These are phyloP conservation scores for Coemansia sp. DNA, from an alignment of 192 early-diverging fungal genomes.

Conservation along the genomic window DNA sequence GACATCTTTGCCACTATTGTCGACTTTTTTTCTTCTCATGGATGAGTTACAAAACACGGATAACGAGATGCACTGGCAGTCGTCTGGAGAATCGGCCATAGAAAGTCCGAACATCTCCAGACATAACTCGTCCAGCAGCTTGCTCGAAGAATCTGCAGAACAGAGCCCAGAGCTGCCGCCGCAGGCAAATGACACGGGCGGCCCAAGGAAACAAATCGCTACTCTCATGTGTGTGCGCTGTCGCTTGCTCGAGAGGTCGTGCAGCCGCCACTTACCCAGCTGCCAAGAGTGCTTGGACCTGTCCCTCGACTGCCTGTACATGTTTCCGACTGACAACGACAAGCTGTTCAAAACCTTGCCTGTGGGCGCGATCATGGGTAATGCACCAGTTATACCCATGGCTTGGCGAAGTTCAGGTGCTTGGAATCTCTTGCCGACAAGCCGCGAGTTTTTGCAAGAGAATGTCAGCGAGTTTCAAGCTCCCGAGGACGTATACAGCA, in stretches of 20 bases:
- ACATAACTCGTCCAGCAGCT: neutral
- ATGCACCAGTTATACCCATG: neutral
- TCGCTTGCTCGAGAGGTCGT: constrained; percentile 20
- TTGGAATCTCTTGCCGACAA: constrained; percentile 18
- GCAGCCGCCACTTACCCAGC: constrained; percentile 3
- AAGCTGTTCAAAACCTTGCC: constrained; percentile 21
- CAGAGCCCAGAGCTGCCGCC: neutral
- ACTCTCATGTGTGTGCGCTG: constrained; percentile 33
- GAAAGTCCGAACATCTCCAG: neutral
- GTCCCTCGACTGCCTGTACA: constrained; percentile 20
- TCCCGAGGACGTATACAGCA: constrained; percentile 18
- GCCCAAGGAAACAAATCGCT: neutral
- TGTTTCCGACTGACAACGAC: constrained; percentile 17
- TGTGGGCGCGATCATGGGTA: neutral
- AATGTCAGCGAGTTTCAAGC: neutral
- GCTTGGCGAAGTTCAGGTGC: neutral
- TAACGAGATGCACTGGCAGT: constrained; percentile 12
- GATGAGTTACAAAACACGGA: neutral
- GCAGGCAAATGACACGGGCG: neutral
- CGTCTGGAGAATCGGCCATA: neutral
- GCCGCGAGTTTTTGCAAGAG: constrained; percentile 33
- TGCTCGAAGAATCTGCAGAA: neutral
- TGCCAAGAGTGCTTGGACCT: constrained; percentile 23
- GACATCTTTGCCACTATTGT: neutral
- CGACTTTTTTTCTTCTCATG: neutral